Percentiles rank a stretch among this genome's conserved stretches.
phyloP scores from a whole-genome alignment of 2,329 filamentous ascomycete species.

The Fusarium decemcellulare region DNA sequence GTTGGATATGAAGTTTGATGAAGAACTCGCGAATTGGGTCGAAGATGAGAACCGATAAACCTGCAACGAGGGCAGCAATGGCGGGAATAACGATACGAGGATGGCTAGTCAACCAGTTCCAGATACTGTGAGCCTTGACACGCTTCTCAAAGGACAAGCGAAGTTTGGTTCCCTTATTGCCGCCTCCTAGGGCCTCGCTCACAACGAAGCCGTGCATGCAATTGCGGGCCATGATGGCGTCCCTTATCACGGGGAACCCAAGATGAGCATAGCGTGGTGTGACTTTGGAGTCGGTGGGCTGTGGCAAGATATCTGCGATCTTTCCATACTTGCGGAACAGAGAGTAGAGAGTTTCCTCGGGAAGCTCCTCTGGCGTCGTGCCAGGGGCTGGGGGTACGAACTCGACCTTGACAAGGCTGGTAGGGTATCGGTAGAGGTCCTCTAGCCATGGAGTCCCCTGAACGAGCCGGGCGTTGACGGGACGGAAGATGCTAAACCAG shows the following conservation, averaged over 20 bases:
- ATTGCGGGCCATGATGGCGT: conserved; percentile 90
- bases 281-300: conserved; percentile 89
- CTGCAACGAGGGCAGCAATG: conserved; percentile 84
- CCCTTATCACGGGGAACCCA: conserved; percentile 80
- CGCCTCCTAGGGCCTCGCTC: conserved; percentile 77
- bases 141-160: conserved; percentile 88
- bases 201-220: conserved; percentile 91
- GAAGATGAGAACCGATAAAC: conserved; percentile 88
- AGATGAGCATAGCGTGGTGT: conserved; percentile 84
- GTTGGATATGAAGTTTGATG: conserved; percentile 88
- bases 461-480: conserved; percentile 80
- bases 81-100: conserved; percentile 90
- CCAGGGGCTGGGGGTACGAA: conserved; percentile 83
- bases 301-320: conserved; percentile 85
- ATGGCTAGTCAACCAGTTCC: conserved; percentile 89
- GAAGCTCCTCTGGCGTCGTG: conserved; percentile 81
- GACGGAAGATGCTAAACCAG: conserved; percentile 89
- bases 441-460: conserved; percentile 93
- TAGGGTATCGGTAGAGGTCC: conserved; percentile 88
- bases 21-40: conserved; percentile 96
- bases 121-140: conserved; percentile 82
- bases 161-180: conserved; percentile 81
- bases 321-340: conserved; percentile 93
- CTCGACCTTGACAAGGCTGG: conserved; percentile 82
- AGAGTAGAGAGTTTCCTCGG: conserved; percentile 88